Evolutionary conservation across 495 filamentous ascomycete species (phyloP).

Genomic region (Schizothecium vesticola): DNA sequence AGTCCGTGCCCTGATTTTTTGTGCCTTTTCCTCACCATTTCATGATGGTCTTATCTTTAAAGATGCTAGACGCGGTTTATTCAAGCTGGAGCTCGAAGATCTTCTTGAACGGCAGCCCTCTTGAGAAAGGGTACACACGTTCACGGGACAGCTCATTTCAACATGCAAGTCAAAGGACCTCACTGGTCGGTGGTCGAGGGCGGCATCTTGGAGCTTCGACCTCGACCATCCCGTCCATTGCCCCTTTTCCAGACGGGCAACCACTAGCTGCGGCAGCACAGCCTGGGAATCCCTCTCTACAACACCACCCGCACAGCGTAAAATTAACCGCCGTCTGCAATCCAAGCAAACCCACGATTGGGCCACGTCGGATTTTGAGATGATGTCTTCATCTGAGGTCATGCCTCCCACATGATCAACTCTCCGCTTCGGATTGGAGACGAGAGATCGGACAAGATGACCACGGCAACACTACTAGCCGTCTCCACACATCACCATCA

Average conservation of each 20-base stretch:
- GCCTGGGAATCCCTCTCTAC: not conserved
- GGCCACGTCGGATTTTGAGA: not conserved
- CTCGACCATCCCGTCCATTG: not conserved
- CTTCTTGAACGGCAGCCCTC: no score
- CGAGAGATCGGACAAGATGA: no score
- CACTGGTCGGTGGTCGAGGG: not conserved
- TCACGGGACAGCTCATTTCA: not conserved
- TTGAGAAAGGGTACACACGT: not conserved
- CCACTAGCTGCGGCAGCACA: not conserved
- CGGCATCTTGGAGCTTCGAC: not conserved
- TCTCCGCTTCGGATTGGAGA: no score
- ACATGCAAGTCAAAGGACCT: not conserved
- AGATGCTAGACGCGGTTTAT: not conserved
- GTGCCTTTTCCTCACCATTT: not conserved
- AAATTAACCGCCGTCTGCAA: not conserved
- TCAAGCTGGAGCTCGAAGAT: not conserved
- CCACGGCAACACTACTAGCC: not conserved
- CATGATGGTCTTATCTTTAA: not conserved
- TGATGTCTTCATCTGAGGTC: not conserved
- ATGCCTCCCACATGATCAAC: no score
- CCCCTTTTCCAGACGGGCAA: not conserved
- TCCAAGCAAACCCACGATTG: not conserved
- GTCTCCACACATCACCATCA: not conserved
- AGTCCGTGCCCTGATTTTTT: not conserved
- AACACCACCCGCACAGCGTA: not conserved